phyloP scores from a whole-genome alignment of 2,329 filamentous ascomycete genomes.

The Fusarium sp. region DNA sequence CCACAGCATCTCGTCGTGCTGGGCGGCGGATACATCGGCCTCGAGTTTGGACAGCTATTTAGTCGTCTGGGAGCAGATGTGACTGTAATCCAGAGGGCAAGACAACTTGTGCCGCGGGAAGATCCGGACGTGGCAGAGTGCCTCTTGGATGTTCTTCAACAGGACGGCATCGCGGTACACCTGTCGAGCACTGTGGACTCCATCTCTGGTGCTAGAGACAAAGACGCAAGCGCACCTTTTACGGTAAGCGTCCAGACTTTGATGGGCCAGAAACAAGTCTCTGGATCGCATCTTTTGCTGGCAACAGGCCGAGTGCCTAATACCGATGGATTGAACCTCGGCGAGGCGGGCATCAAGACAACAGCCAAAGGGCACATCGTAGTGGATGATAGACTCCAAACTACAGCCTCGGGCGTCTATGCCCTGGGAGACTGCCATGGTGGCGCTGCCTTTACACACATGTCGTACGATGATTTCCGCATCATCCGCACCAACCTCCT shows the following conservation, averaged over 20 bases:
- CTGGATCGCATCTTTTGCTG: conserved; percentile 59
- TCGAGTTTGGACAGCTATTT: conserved; percentile 64
- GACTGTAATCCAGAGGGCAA: conserved; percentile 56
- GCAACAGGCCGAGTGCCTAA: conserved; percentile 61
- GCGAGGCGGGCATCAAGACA: conserved; percentile 52
- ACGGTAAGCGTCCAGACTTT: conserved; percentile 33
- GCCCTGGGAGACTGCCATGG: conserved; percentile 63
- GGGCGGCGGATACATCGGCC: conserved; percentile 62
- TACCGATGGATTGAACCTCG: conserved; percentile 56
- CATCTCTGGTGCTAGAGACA: conserved; percentile 30
- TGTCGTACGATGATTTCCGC: conserved; percentile 65
- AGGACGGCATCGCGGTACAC: conserved; percentile 57
- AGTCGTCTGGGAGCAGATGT: conserved; percentile 59
- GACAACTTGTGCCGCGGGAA: conserved; percentile 56
- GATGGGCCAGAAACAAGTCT: conserved; percentile 40
- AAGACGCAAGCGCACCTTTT: conserved; percentile 21
- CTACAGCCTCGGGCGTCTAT: conserved; percentile 54
- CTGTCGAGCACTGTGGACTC: conserved; percentile 48
- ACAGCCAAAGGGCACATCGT: conserved; percentile 55
- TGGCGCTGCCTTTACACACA: conserved; percentile 63
- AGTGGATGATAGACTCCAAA: conserved; percentile 56
- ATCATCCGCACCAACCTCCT: conserved; percentile 59
- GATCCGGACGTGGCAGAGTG: conserved; percentile 58
- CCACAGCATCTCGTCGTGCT: conserved; percentile 60
- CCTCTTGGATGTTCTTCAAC: conserved; percentile 53